Conservation (phyloP, 768 basidiomycete genomes). For the Termitomyces sp. region DNA sequence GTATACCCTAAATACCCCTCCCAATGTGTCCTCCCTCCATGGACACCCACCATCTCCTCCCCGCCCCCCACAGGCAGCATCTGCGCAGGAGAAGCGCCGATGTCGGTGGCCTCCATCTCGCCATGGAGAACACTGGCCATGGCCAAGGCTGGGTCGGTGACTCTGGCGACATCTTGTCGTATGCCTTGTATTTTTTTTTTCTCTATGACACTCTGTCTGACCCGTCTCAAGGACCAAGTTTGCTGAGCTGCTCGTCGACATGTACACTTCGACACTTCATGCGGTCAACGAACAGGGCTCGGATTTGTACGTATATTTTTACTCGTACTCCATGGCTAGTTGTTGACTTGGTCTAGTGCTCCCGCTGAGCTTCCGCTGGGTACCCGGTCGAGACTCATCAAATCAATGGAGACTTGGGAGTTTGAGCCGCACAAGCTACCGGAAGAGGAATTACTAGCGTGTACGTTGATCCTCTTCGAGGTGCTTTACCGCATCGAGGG, state of each 20-base stretch:
- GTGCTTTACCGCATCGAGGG: slow-evolving; percentile 76
- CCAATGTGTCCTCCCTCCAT: slow-evolving; percentile 7
- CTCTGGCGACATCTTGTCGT: slow-evolving; percentile 41
- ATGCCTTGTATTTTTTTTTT: slow-evolving; percentile 21
- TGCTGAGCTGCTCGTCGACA: slow-evolving; percentile 80
- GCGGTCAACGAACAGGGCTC: slow-evolving; percentile 57
- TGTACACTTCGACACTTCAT: slow-evolving; percentile 75
- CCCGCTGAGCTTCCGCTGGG: slow-evolving; percentile 41
- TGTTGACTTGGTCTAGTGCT: slow-evolving; percentile 25
- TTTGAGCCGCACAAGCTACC: slow-evolving; percentile 86
- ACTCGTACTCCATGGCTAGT: not conserved
- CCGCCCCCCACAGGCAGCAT: slow-evolving; percentile 6
- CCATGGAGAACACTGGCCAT: slow-evolving; percentile 53
- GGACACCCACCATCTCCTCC: slow-evolving; percentile 1
- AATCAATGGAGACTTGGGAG: slow-evolving; percentile 71
- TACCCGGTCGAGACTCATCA: slow-evolving; percentile 59
- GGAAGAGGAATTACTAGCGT: slow-evolving; percentile 77
- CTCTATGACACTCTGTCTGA: not conserved
- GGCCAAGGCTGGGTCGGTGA: slow-evolving; percentile 69
- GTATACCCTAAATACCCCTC: slow-evolving; percentile 1
- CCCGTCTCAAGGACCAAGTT: slow-evolving; percentile 42
- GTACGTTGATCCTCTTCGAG: slow-evolving; percentile 85
- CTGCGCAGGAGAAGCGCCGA: slow-evolving; percentile 76
- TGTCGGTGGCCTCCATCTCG: slow-evolving; percentile 82
- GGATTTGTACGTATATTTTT: slow-evolving; percentile 31